Evolutionary conservation across 345 rosid genomes (phyloP), one percentile per base, ranked within the genome.

Genomic region (Rhizophora mangle): DNA sequence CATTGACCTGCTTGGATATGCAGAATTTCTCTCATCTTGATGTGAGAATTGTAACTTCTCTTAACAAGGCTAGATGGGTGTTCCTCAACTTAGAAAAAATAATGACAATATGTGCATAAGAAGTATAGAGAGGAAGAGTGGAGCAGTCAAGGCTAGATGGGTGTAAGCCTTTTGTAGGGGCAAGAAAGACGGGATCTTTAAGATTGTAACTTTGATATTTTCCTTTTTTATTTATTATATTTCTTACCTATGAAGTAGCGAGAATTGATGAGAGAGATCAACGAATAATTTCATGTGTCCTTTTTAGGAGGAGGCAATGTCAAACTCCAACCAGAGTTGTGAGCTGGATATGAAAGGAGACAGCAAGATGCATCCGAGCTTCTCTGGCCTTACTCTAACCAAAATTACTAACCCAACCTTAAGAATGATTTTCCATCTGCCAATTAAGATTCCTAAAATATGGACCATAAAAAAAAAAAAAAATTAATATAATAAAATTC

Each of bases 1-100:
- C 89, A 85, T 62, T 85, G 89, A 31, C 89, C 89, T 1, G 85
- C 89, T 81, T 85, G 89, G 61, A 85, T 71, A 63, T 85, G 89
- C 67, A 85, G 85, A 66, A 85, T 85, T 71, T 85, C 89, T 73
- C 89, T 85, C 89, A 85, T 85, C 27, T 61, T 49, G 47, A 30
- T 22, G 22, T 20, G 34, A 62, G 30, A 43, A 43, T 43, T 43
- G 49, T 43, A 43, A 43, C 18, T 43, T 43, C 16, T 13, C 49
- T 13, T 43, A 3, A 43, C 15, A 43, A 43, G 49, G 49, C 49
- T 11, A 43, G 15, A 43, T 13, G 49, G 49, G 16, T 43, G 46
- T 43, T 3, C 13, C 49, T 15, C 11, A 43, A 43, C 47, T 43
- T 11, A 43, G 16, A 43, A 43, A 13, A 13, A 43, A 11, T 43